Percentiles rank a stretch among this genome's conserved stretches.
These are phyloP conservation scores for Acacia pycnantha DNA, from an alignment of 331 rosid genomes.

Conservation along the genomic window DNA sequence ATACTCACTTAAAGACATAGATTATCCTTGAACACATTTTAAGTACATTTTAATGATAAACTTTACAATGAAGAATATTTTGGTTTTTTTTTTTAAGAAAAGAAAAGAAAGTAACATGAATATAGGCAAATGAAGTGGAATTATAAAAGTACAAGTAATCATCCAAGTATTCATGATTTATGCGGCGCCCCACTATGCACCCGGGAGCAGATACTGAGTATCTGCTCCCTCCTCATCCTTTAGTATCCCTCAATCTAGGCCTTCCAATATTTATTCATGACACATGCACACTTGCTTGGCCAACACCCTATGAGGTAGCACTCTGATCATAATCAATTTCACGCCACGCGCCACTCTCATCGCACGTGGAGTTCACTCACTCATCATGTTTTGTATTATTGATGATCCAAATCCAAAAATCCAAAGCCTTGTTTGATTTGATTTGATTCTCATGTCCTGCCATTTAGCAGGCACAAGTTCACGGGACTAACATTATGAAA, in stretches of 20 bases:
- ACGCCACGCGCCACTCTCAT: not conserved
- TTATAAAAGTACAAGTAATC: too few relatives aligned
- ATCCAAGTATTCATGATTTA: not conserved
- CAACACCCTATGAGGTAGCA: not conserved
- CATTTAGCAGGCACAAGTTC: conserved; percentile 28
- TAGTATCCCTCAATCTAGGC: too few relatives aligned
- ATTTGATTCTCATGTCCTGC: not conserved
- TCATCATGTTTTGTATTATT: not conserved
- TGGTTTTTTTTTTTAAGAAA: too few relatives aligned
- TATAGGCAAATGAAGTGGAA: too few relatives aligned
- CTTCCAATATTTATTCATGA: too few relatives aligned
- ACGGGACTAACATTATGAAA: conserved; percentile 34
- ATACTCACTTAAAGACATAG: too few relatives aligned
- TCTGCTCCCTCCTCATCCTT: too few relatives aligned
- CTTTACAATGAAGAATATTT: too few relatives aligned
- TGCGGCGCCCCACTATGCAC: not conserved
- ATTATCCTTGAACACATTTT: too few relatives aligned
- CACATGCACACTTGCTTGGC: not conserved
- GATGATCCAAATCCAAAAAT: not conserved
- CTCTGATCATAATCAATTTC: not conserved
- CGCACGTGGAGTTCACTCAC: conserved; percentile 15
- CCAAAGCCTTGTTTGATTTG: not conserved
- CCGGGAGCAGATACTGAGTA: too few relatives aligned
- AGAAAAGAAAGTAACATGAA: too few relatives aligned
- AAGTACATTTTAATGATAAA: too few relatives aligned